Conservation (phyloP, 2,329 filamentous ascomycete genomes). For the Hypoxylon sp. region DNA sequence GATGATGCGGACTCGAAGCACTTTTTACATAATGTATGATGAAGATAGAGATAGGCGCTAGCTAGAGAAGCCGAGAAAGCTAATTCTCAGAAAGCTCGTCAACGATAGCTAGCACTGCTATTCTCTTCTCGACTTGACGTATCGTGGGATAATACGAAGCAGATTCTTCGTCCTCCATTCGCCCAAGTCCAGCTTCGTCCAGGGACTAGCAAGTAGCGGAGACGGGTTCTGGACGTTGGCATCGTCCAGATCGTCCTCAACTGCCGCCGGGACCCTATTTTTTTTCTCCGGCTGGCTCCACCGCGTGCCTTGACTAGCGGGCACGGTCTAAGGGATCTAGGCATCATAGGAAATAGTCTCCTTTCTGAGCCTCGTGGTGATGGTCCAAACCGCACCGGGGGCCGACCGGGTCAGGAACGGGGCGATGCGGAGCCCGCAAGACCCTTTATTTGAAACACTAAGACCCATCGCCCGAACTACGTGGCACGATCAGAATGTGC, state of each 20-base stretch:
- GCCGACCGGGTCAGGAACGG: neutral
- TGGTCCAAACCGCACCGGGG: too few relatives aligned
- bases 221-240: neutral
- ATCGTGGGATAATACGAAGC: neutral
- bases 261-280: neutral
- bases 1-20: conserved; percentile 4
- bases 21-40: neutral
- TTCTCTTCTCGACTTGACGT: neutral
- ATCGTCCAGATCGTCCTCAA: neutral
- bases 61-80: neutral
- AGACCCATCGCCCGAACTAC: neutral
- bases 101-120: neutral
- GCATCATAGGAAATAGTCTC: neutral
- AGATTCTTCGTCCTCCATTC: neutral
- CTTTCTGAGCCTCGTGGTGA: neutral
- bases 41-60: conserved; percentile 6
- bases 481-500: neutral
- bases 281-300: neutral
- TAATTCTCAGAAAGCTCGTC: neutral
- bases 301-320: too few relatives aligned
- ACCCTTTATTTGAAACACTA: neutral
- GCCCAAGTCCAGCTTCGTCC: neutral
- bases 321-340: neutral
- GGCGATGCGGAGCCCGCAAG: neutral
- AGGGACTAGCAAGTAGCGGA: neutral